Evolutionary conservation across 345 rosid genomes (phyloP).

Genomic region (Pistacia vera): DNA sequence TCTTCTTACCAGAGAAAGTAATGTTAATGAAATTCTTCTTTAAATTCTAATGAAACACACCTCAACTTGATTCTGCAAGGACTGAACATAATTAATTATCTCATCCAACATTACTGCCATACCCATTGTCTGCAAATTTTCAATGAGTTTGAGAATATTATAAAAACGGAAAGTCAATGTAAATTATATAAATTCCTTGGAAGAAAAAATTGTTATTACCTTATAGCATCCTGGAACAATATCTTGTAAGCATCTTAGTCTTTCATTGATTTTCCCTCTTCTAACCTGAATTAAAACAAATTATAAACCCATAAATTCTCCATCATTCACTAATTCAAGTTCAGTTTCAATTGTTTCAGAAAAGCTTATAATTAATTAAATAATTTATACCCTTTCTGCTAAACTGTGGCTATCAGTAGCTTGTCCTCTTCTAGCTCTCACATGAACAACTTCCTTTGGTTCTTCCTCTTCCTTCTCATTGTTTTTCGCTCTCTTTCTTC

Average conservation of each 20-base stretch:
- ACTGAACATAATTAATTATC: constrained; percentile 79
- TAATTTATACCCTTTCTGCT: constrained; percentile 73
- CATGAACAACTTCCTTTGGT: constrained; percentile 78
- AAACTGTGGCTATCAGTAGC: constrained; percentile 95
- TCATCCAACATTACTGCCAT: constrained; percentile 87
- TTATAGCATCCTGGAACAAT: constrained; percentile 89
- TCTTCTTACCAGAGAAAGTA: background rate
- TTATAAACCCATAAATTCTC: no score
- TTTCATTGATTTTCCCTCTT: constrained; percentile 82
- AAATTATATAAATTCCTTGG: background rate
- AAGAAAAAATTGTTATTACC: constrained; percentile 34
- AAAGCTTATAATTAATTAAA: background rate
- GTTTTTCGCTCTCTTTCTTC: constrained; percentile 51
- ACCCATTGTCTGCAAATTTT: constrained; percentile 71
- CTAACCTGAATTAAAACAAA: constrained; percentile 49
- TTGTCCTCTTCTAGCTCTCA: constrained; percentile 94
- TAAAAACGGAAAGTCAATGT: background rate
- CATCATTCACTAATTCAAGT: no score
- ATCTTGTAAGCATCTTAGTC: constrained; percentile 68
- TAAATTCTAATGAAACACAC: constrained; percentile 30
- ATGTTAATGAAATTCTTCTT: background rate
- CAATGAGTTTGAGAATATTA: background rate
- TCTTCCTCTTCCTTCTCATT: constrained; percentile 43
- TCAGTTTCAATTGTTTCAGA: background rate
- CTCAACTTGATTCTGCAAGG: constrained; percentile 85